phyloP scores from a whole-genome alignment of 805 yeast species.

The Starmerella bombicola region DNA sequence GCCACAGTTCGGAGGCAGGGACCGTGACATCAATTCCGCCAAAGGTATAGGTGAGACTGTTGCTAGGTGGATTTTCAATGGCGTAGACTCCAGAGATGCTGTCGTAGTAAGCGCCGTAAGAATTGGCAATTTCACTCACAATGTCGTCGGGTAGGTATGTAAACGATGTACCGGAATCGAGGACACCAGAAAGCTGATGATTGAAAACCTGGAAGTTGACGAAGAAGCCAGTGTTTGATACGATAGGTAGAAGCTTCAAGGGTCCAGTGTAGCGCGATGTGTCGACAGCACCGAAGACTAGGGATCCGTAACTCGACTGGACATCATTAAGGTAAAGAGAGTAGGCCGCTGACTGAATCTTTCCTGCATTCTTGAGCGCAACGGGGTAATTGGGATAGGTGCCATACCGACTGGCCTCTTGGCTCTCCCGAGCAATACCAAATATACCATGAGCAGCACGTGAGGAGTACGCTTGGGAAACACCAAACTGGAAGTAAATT shows the following conservation, averaged over 20 bases:
- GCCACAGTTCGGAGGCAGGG: conserved; percentile 20
- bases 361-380: conserved; percentile 31
- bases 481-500: background rate
- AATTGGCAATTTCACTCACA: conserved; percentile 6
- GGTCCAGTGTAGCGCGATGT: conserved; percentile 45
- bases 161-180: conserved; percentile 43
- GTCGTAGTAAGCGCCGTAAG: conserved; percentile 8
- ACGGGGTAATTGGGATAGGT: conserved; percentile 27
- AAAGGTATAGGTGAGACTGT: conserved; percentile 16
- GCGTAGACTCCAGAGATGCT: conserved; percentile 6
- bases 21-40: conserved; percentile 19
- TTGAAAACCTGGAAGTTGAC: conserved; percentile 14
- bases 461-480: too few relatives aligned
- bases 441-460: background rate
- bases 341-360: conserved; percentile 33
- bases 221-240: background rate
- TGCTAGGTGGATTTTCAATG: background rate
- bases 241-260: conserved; percentile 18
- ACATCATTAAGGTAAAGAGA: conserved; percentile 36
- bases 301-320: conserved; percentile 20
- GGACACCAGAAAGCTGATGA: conserved; percentile 10
- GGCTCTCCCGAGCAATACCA: background rate
- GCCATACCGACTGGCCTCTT: background rate
- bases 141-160: conserved; percentile 32
- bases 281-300: conserved; percentile 55